Percentiles rank a stretch among this genome's conserved stretches.
These are phyloP conservation scores for Chytriomyces sp. DNA, from an alignment of 192 early-diverging fungal genomes.

Conservation along the genomic window DNA sequence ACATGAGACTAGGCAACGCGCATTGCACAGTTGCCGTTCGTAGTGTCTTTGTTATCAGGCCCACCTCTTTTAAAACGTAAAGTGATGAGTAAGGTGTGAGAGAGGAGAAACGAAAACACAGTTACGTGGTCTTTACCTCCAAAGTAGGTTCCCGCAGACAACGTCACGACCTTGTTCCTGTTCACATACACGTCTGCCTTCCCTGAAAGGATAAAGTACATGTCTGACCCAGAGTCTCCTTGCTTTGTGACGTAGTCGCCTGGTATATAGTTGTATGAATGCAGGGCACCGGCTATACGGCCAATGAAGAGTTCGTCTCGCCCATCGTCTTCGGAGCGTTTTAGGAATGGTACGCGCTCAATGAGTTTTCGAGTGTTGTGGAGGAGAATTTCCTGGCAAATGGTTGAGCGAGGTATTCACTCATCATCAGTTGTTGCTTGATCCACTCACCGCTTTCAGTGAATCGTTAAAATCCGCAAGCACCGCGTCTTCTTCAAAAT, in stretches of 20 bases:
- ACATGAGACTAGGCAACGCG: neutral
- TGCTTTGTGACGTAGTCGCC: slow-evolving; percentile 38
- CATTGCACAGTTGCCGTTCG: slow-evolving; percentile 1
- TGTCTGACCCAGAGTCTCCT: slow-evolving; percentile 33
- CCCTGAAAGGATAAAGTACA: slow-evolving; percentile 45
- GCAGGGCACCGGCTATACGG: slow-evolving; percentile 12
- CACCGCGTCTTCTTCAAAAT: slow-evolving; percentile 34
- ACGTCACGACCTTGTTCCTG: slow-evolving; percentile 20
- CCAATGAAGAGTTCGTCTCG: slow-evolving; percentile 38
- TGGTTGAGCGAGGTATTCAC: neutral
- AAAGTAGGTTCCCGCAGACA: slow-evolving; percentile 44
- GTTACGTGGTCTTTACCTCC: slow-evolving; percentile 10
- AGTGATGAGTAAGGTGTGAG: too few species aligned
- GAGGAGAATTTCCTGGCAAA: slow-evolving; percentile 36
- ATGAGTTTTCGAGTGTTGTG: slow-evolving; percentile 37
- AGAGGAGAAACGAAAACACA: too few species aligned
- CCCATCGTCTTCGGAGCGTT: slow-evolving; percentile 32
- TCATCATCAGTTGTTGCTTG: too few species aligned
- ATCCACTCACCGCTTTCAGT: neutral
- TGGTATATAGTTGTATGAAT: slow-evolving; percentile 25
- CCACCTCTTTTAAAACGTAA: neutral
- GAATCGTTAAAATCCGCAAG: slow-evolving; percentile 38
- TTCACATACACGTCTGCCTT: slow-evolving; percentile 32
- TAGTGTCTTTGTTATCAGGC: neutral
- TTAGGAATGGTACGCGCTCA: slow-evolving; percentile 37